phyloP scores from a whole-genome alignment of 2,329 filamentous ascomycete species.

The Colletotrichum sp. region DNA sequence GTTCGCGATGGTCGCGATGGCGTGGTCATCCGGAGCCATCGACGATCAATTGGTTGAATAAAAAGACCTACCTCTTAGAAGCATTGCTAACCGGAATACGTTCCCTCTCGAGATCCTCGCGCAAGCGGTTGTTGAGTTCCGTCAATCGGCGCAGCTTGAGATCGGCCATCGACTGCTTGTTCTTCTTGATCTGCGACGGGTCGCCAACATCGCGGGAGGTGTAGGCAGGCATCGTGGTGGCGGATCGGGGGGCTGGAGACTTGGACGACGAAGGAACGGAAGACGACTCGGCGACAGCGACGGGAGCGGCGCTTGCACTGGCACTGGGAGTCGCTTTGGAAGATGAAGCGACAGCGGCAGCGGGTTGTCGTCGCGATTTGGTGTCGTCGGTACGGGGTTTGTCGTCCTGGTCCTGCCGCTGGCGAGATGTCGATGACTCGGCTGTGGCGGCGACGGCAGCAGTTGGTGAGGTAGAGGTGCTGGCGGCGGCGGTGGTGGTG shows the following conservation, averaged over 20 bases:
- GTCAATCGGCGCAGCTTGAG: conserved; percentile 95
- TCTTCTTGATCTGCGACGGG: conserved; percentile 78
- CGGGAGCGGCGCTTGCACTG: background rate
- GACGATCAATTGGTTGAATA: background rate
- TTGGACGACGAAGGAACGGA: conserved; percentile 16
- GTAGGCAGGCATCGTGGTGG: conserved; percentile 66
- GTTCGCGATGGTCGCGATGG: background rate
- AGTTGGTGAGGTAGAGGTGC: background rate
- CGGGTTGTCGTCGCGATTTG: conserved; percentile 6
- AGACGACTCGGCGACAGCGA: conserved; percentile 13
- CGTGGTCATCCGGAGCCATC: background rate
- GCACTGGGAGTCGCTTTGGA: background rate
- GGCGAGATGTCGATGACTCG: conserved; percentile 8
- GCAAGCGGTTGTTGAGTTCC: conserved; percentile 93
- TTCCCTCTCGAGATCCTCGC: conserved; percentile 94
- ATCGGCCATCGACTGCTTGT: conserved; percentile 99
- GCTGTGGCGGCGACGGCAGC: conserved; percentile 5
- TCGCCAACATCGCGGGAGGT: conserved; percentile 71
- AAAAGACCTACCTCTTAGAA: conserved; percentile 73
- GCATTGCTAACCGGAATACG: conserved; percentile 96
- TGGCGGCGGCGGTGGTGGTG: conserved; percentile 3
- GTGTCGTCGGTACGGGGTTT: conserved; percentile 1
- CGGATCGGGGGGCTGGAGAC: conserved; percentile 22
- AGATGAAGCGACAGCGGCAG: background rate
- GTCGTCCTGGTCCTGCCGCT: conserved; percentile 15